These are phyloP conservation scores for Linum trigynum DNA, from an alignment of 345 rosid species.

Conservation along the genomic window DNA sequence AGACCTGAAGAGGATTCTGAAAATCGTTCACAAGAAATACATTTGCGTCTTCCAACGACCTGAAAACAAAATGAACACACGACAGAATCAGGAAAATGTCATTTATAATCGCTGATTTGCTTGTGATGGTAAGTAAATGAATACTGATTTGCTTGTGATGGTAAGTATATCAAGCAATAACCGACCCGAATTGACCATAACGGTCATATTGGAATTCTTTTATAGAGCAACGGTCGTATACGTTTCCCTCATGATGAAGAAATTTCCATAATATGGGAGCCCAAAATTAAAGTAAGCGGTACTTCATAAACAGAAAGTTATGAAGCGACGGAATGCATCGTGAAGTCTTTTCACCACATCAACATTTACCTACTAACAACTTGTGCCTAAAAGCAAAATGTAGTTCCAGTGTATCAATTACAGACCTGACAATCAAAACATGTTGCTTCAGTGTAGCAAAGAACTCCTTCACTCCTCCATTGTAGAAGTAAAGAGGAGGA, in stretches of 20 bases:
- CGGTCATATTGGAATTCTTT: too few relatives aligned
- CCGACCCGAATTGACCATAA: too few relatives aligned
- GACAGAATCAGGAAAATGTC: conserved; percentile 1
- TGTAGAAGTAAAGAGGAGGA: conserved; percentile 93
- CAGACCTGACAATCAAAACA: conserved; percentile 75
- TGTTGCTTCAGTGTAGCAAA: conserved; percentile 79
- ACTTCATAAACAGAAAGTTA: too few relatives aligned
- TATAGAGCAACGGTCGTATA: too few relatives aligned
- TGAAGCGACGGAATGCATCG: not conserved
- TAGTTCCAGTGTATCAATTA: not conserved
- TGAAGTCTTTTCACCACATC: not conserved
- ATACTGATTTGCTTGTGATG: not conserved
- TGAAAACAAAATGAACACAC: conserved; percentile 16
- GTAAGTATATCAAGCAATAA: not conserved
- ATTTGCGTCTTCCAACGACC: conserved; percentile 87
- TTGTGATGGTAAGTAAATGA: conserved; percentile 1
- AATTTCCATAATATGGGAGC: too few relatives aligned
- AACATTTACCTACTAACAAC: not conserved
- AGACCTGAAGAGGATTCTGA: conserved; percentile 82
- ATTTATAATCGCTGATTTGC: not conserved
- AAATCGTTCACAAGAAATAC: conserved; percentile 84
- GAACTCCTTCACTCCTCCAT: conserved; percentile 85
- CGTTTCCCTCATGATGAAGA: too few relatives aligned
- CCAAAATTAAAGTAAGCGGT: too few relatives aligned
- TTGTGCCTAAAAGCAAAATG: not conserved